Base-by-base conservation (phyloP, 352 stramenopile genomes). In the Phytophthora fragariaefolia region DNA sequence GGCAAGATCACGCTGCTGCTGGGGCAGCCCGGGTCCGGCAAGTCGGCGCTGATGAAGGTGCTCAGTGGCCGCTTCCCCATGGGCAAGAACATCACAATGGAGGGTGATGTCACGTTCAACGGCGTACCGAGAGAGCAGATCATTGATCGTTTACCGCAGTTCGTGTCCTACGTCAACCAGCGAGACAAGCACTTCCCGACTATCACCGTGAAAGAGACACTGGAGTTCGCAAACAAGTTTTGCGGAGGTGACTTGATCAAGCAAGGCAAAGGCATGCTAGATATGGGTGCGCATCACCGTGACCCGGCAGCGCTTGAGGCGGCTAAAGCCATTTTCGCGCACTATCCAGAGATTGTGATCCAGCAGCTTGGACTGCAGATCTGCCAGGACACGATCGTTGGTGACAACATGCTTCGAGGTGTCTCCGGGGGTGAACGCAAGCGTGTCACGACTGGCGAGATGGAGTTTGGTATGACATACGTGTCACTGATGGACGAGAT, bases 401-500 rank as follows among this genome's bases (percentile, higher is more conserved):
- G 42, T 27, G 42, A 48, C 20, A 48, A 48, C 23, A 77, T 90
- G 52, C 27, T 77, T 1, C 73, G 82, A 85, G 85, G 85, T 20
- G 67, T 93, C 13, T 92, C 80, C 2, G 84, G 84, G 15, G 84
- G 85, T 15, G 80, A 93, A 36, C 66, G 75, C 18, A 89, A 87
- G 66, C 82, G 85, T 22, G 80, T 93, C 36, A 93, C 84, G 15
- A 82, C 74, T 4, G 83, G 83, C 17, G 81, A 93, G 70, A 98
- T 98, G 83, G 72, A 96, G 52, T 85, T 93, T 47, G 74, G 78
- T 48, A 71, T 76, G 40, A 81, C 84, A 55, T 85, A 79, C 51
- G 76, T 97, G 32, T 66, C 92, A 10, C 54, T 97, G n/a, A 82
- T 97, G 64, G 92, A 98, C 68, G 73, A 87, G 52, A 82, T 87